A percentile compares a stretch with the other conserved stretches of the same genome.
Conservation (phyloP, 768 basidiomycete species). For the Lactarius sp. region DNA sequence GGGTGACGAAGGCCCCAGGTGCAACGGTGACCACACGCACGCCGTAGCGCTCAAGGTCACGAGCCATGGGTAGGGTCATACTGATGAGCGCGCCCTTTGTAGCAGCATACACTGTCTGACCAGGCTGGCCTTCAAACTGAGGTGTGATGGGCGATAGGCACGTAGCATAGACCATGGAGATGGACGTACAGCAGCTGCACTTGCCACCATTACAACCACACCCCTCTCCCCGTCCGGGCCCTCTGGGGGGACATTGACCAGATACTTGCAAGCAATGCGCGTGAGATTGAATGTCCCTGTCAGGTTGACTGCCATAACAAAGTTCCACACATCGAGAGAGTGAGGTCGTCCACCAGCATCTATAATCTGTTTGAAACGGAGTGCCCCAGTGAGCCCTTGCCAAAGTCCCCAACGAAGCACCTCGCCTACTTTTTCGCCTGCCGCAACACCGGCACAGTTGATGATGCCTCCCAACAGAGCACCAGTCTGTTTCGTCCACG, state of each 20-base stretch:
- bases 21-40: constrained; percentile 54
- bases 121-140: constrained; percentile 53
- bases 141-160: background rate
- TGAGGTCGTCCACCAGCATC: constrained; percentile 44
- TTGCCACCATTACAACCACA: constrained; percentile 53
- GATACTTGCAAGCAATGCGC: constrained; percentile 46
- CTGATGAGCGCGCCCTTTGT: constrained; percentile 53
- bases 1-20: constrained; percentile 47
- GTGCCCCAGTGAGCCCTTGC: background rate
- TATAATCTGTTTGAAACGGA: constrained; percentile 39
- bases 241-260: constrained; percentile 43
- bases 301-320: constrained; percentile 49
- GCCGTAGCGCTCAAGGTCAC: constrained; percentile 50
- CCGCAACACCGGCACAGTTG: constrained; percentile 53
- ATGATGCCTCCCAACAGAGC: constrained; percentile 54
- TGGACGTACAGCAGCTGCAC: constrained; percentile 41
- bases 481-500: constrained; percentile 33
- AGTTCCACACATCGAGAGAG: constrained; percentile 48
- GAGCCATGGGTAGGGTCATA: constrained; percentile 57
- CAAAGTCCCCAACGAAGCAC: background rate
- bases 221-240: constrained; percentile 51
- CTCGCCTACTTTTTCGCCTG: constrained; percentile 29
- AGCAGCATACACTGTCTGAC: constrained; percentile 53
- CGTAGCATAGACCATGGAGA: background rate
- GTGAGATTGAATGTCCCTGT: constrained; percentile 58